phyloP scores from a whole-genome alignment of 208 protist genomes.

The Acanthamoeba lugdunensis region DNA sequence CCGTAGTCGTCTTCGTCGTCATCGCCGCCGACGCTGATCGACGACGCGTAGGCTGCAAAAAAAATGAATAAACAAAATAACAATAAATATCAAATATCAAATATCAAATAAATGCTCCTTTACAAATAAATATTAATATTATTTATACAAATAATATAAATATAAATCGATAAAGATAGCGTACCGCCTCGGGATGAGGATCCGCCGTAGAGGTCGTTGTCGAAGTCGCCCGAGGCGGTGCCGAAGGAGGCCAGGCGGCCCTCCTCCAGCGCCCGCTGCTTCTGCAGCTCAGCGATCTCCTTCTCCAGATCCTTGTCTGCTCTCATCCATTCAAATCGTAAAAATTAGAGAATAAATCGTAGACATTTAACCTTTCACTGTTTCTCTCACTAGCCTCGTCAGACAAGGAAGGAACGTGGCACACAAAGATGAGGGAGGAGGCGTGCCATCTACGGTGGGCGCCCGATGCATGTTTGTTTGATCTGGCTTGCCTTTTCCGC shows the following conservation, averaged over 20 bases:
- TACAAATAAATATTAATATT: neutral
- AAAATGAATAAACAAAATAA: neutral
- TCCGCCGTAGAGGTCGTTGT: conserved; percentile 50
- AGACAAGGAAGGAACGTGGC: neutral
- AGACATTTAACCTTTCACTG: neutral
- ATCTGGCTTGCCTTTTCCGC: too few relatives aligned
- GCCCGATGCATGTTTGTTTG: neutral
- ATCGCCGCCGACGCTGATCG: conserved; percentile 54
- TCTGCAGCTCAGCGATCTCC: conserved; percentile 69
- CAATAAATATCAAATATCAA: neutral
- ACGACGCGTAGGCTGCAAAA: conserved; percentile 31
- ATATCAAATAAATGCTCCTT: neutral
- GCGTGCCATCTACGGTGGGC: neutral
- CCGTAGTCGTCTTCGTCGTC: conserved; percentile 64
- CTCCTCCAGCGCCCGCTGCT: conserved; percentile 67
- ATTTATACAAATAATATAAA: neutral
- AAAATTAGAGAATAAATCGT: neutral
- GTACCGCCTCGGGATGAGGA: neutral
- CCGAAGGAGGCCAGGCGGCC: conserved; percentile 60
- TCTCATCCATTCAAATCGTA: neutral
- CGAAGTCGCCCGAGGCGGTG: conserved; percentile 16
- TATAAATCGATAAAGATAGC: too few relatives aligned
- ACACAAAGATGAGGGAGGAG: neutral
- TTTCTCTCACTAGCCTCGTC: neutral
- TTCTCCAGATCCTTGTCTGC: conserved; percentile 60